phyloP scores from a whole-genome alignment of 2,329 filamentous ascomycete species.

The Clonostachys chloroleuca region DNA sequence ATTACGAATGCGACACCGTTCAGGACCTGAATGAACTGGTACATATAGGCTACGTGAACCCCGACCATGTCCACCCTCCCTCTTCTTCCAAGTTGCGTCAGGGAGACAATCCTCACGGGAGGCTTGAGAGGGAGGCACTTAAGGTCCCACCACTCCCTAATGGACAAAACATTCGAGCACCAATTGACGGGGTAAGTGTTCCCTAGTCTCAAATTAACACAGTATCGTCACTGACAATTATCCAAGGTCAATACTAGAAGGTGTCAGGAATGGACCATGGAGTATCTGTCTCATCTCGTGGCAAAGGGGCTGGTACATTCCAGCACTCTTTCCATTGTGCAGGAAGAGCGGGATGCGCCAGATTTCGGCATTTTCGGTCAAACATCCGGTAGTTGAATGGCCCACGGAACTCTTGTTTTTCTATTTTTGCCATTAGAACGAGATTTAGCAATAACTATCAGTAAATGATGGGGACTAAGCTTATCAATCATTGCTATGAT shows the following conservation, averaged over 20 bases:
- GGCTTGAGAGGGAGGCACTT: neutral
- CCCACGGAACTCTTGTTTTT: too few relatives aligned
- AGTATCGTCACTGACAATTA: neutral
- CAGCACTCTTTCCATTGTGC: neutral
- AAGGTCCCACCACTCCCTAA: neutral
- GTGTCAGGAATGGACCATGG: constrained; percentile 3
- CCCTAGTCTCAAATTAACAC: neutral
- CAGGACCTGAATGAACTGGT: neutral
- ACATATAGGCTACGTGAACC: neutral
- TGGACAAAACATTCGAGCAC: constrained; percentile 1
- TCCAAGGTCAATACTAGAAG: neutral
- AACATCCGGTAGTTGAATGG: too few relatives aligned
- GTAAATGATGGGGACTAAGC: too few relatives aligned
- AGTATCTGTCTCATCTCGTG: neutral
- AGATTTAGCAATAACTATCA: too few relatives aligned
- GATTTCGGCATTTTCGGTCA: neutral
- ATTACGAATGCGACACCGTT: neutral
- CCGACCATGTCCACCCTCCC: neutral
- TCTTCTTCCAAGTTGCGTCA: neutral
- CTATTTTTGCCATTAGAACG: too few relatives aligned
- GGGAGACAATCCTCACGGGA: neutral
- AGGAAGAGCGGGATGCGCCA: constrained; percentile 1
- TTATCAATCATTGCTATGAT: too few relatives aligned
- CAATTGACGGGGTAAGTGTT: neutral
- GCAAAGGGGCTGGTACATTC: neutral